phyloP scores from a whole-genome alignment of 441 rosid genomes.

The Brassica hybrid region DNA sequence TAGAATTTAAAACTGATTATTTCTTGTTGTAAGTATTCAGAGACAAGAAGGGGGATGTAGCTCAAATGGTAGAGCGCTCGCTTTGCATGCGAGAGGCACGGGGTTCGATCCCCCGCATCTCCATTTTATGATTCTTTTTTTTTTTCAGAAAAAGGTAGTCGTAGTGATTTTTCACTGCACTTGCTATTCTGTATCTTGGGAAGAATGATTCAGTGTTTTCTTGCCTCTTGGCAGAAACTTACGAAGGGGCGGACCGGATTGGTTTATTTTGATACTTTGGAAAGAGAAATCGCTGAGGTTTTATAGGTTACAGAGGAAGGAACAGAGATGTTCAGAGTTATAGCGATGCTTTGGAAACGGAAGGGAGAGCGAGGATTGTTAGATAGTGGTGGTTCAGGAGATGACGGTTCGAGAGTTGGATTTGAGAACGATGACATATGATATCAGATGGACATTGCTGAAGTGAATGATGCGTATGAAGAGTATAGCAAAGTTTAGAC shows the following conservation, averaged over 20 bases:
- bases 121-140: slow-evolving; percentile 39
- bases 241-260: slow-evolving; percentile 56
- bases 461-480: slow-evolving; percentile 45
- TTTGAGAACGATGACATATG: slow-evolving; percentile 45
- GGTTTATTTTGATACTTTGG: slow-evolving; percentile 66
- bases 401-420: slow-evolving; percentile 40
- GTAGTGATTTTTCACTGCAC: background rate
- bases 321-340: slow-evolving; percentile 18
- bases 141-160: slow-evolving; percentile 33
- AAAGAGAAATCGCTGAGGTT: slow-evolving; percentile 66
- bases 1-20: too few relatives aligned
- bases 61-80: slow-evolving; percentile 99
- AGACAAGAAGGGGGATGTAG: slow-evolving; percentile 73
- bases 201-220: slow-evolving; percentile 80
- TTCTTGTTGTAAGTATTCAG: too few relatives aligned
- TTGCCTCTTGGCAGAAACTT: slow-evolving; percentile 64
- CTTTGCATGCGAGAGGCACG: slow-evolving; percentile 99
- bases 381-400: slow-evolving; percentile 45
- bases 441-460: slow-evolving; percentile 48
- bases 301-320: slow-evolving; percentile 71
- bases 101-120: slow-evolving; percentile 97
- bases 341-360: slow-evolving; percentile 61
- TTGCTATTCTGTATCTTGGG: slow-evolving; percentile 22
- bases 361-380: slow-evolving; percentile 37
- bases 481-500: slow-evolving; percentile 18